Conservation (phyloP, 371 early-diverging fungal species). For the Circinella umbellata region DNA sequence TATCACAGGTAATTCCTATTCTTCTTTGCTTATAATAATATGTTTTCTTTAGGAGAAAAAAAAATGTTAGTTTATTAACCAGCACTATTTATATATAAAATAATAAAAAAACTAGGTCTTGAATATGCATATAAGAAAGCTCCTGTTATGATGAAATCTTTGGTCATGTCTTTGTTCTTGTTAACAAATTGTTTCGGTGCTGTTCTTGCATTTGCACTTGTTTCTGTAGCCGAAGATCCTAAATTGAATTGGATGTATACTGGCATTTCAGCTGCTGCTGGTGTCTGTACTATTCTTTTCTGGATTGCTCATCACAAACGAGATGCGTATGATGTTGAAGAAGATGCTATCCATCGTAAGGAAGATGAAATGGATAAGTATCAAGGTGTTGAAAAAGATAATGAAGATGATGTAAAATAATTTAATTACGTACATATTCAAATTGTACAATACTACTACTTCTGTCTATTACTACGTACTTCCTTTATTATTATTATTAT, state of each 20-base stretch:
- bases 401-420: background rate
- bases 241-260: conserved; percentile 71
- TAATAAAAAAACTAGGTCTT: conserved; percentile 32
- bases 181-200: conserved; percentile 73
- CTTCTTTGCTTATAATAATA: no score
- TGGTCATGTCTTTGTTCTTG: conserved; percentile 75
- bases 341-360: conserved; percentile 31
- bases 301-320: conserved; percentile 26
- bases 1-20: conserved; percentile 50
- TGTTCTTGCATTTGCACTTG: conserved; percentile 69
- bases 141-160: conserved; percentile 74
- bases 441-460: no score
- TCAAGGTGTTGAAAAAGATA: conserved; percentile 11
- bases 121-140: conserved; percentile 84
- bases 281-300: conserved; percentile 23
- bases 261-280: conserved; percentile 38
- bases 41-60: no score
- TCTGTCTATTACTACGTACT: no score
- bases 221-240: conserved; percentile 69
- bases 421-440: no score
- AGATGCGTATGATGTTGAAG: conserved; percentile 26
- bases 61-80: no score
- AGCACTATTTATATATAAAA: no score
- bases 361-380: conserved; percentile 17
- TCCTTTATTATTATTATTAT: no score